phyloP scores from a whole-genome alignment of 805 yeast species.

The Metschnikowia orientalis region DNA sequence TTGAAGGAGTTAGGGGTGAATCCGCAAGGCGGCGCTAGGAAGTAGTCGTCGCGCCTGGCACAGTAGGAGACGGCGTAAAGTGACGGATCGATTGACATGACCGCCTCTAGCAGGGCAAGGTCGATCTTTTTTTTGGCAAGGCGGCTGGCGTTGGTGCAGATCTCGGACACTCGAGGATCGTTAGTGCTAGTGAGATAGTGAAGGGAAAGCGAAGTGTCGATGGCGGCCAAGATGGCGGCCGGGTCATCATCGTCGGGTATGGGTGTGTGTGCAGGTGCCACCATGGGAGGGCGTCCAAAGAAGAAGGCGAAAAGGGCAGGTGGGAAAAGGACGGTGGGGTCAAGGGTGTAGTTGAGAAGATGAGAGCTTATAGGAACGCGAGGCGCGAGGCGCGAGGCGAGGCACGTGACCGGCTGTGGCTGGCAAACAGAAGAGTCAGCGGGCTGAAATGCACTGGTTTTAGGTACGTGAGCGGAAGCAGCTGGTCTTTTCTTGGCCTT shows the following conservation, averaged over 20 bases:
- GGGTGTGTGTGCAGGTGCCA: too few relatives aligned
- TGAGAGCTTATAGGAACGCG: neutral
- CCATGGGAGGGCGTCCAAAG: too few relatives aligned
- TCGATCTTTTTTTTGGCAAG: slow-evolving; percentile 13
- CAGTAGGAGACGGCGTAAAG: slow-evolving; percentile 11
- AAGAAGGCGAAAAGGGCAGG: too few relatives aligned
- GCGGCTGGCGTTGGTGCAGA: slow-evolving; percentile 14
- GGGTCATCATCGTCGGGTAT: slow-evolving; percentile 6
- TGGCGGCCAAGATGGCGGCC: slow-evolving; percentile 21
- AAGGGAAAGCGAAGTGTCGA: slow-evolving; percentile 31
- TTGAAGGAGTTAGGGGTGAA: slow-evolving; percentile 13
- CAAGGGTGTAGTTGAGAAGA: neutral
- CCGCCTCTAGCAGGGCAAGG: slow-evolving; percentile 8
- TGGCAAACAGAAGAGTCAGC: too few relatives aligned
- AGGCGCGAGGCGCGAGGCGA: neutral
- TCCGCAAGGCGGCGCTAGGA: slow-evolving; percentile 13
- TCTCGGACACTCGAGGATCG: slow-evolving; percentile 18
- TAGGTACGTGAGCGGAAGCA: too few relatives aligned
- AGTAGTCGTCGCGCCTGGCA: slow-evolving; percentile 12
- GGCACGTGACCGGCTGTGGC: neutral
- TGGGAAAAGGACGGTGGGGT: too few relatives aligned
- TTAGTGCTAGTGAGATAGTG: slow-evolving; percentile 32
- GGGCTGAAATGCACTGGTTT: too few relatives aligned
- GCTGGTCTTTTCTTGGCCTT: too few relatives aligned
- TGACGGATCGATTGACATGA: slow-evolving; percentile 9